A percentile compares a stretch with the other conserved stretches of the same genome.
Evolutionary conservation across 1,284 basidiomycete genomes (phyloP).

Genomic region (Tilletia caries): DNA sequence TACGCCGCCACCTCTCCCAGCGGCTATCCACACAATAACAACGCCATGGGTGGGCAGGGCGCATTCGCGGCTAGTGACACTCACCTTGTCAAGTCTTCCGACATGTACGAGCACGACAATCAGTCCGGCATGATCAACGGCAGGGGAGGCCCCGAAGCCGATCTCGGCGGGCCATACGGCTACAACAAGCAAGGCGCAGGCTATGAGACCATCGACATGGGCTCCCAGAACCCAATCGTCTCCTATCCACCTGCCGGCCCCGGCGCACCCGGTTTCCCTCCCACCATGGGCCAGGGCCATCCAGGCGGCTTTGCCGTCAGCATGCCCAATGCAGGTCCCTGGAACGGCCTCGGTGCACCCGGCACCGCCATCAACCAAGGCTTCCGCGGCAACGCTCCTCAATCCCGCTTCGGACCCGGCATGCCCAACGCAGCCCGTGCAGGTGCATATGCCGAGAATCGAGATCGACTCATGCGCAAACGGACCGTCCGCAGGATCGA

Average conservation of each 20-base stretch:
- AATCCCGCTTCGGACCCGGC: constrained; percentile 1
- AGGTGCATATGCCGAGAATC: constrained; percentile 17
- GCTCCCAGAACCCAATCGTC: constrained; percentile 9
- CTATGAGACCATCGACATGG: constrained; percentile 13
- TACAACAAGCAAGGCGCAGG: not conserved
- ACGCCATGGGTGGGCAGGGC: not conserved
- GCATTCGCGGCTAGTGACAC: constrained; percentile 1
- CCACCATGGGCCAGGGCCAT: not conserved
- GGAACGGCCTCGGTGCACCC: constrained; percentile 1
- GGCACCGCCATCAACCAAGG: constrained; percentile 13
- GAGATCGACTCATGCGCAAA: constrained; percentile 19
- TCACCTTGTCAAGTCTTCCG: constrained; percentile 3
- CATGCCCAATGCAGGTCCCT: constrained; percentile 1
- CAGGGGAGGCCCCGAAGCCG: not conserved
- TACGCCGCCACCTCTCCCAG: not conserved
- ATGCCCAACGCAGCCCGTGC: not conserved
- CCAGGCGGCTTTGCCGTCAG: not conserved
- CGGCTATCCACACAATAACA: no score
- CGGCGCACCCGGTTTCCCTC: not conserved
- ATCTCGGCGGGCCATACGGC: not conserved
- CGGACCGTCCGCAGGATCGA: constrained; percentile 22
- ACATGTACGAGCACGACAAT: not conserved
- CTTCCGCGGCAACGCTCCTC: not conserved
- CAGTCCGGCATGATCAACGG: not conserved
- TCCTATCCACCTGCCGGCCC: not conserved